Conservation (phyloP, 1,284 basidiomycete species). For the Earliella scabrosa region DNA sequence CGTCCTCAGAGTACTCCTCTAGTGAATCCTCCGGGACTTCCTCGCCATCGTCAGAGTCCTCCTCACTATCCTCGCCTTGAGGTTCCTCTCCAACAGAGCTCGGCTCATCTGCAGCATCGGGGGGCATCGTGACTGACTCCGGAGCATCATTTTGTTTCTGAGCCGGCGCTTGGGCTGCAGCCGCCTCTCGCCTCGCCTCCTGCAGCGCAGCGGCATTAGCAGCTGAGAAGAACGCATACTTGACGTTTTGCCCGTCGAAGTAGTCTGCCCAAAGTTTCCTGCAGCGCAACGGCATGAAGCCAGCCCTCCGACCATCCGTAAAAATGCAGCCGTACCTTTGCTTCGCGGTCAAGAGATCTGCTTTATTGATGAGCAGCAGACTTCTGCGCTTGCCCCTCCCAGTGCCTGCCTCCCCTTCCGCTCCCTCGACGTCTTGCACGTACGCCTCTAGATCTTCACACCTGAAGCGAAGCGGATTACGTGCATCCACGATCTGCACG, state of each 20-base stretch:
- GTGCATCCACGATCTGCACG: slow-evolving; percentile 95
- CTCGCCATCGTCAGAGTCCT: slow-evolving; percentile 35
- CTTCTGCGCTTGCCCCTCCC: slow-evolving; percentile 77
- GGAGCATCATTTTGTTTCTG: slow-evolving; percentile 22
- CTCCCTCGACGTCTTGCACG: slow-evolving; percentile 78
- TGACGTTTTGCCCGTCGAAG: slow-evolving; percentile 82
- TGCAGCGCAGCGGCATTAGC: slow-evolving; percentile 88
- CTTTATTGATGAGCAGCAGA: slow-evolving; percentile 94
- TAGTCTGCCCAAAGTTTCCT: slow-evolving; percentile 90
- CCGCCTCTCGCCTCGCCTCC: slow-evolving; percentile 65
- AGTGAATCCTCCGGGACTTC: slow-evolving; percentile 24
- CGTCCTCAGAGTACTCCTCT: slow-evolving; percentile 20
- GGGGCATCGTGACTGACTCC: too few species aligned
- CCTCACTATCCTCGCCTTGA: slow-evolving; percentile 22
- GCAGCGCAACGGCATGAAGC: too few species aligned
- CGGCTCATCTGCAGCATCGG: slow-evolving; percentile 23
- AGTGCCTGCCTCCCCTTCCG: slow-evolving; percentile 78
- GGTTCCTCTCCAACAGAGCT: slow-evolving; percentile 22
- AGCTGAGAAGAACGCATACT: slow-evolving; percentile 97
- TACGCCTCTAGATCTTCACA: slow-evolving; percentile 93
- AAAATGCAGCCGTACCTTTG: slow-evolving; percentile 69
- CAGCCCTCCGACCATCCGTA: background rate
- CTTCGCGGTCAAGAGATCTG: slow-evolving; percentile 87
- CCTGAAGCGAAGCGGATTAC: slow-evolving; percentile 90
- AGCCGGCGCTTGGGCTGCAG: slow-evolving; percentile 37